Base-by-base conservation (phyloP, 2,329 filamentous ascomycete genomes). In the Penicillium sumatraense region DNA sequence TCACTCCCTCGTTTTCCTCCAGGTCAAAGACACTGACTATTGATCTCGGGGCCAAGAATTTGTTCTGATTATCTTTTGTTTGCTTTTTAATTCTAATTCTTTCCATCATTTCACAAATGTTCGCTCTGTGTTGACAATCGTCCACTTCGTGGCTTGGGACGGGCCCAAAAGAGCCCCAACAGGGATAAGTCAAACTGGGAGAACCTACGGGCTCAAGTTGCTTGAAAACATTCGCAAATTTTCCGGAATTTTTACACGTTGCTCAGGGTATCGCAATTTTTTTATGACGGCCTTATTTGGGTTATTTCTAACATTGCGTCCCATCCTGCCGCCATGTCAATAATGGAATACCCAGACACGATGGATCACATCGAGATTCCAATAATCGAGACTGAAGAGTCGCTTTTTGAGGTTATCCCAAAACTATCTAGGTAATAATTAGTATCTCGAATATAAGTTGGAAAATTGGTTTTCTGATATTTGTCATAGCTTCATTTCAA, bases 381-480 rank as follows among this genome's bases (percentile, higher is more conserved):
- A 2, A 65, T 69, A 29, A 76, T 79, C 46, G 72, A 74, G 23
- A 70, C 71, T n/a, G 60, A 73, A 36, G 75, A 79, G 49, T 54
- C 68, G 7, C 67, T 80, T 11, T 64, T 68, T 21, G 68, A 73
- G 29, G 67, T 79, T 11, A 69, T 78, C 42, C 66, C 69, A 27
- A 78, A 78, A 52, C 51, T 80, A 31, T 72, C 70, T 26, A 65
- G 68, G 75, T 77, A 64, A 59, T 42, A n/a, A 2, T 3, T 21
- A 45, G 9, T 20, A 23, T 10, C 44, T 24, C n/a, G 11, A 5
- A 13, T 29, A 20, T 35, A 18, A n/a, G n/a, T n/a, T n/a, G n/a
- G 29, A 10, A 5, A 21, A 23, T 14, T 21, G 5, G 18, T 14
- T 20, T 26, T 42, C 50, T 48, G 35, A 52, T 50, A 53, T 44